Evolutionary conservation across 257 asterid species (phyloP), one percentile per base, ranked within the genome.

Genomic region (Nicotiana noctiflora): DNA sequence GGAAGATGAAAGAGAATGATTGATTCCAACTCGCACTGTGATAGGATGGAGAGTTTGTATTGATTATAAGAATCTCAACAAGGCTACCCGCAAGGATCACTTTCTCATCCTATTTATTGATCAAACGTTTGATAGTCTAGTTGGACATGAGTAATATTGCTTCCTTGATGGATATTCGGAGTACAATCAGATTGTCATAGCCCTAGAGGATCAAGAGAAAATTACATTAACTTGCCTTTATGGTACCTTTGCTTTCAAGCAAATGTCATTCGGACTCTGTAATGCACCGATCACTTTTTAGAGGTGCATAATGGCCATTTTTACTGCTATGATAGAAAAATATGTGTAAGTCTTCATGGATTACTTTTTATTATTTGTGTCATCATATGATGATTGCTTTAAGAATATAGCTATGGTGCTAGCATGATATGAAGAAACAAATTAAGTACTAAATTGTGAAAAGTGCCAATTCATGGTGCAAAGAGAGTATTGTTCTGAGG

Each of bases 1-100:
- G 2, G 11, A 8, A 0, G 18, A 14, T 6, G 2, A 37, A 1
- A 1, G 17, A 3, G 5, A 2, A 6, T 29, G 1, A 1, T 0
- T 17, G 0, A 5, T 37, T 1, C 53, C 25, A 0, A 18, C 4
- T n/a, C 0, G 56, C 1, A 5, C 6, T 1, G 3, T 17, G 4
- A 15, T 0, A 0, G 55, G 55, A 1, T 68, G 77, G 17, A 8
- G 77, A 27, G 17, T 37, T 0, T 37, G 18, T 4, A 18, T 68
- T 37, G n/a, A n/a, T n/a, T n/a, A 18, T n/a, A 6, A 8, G 0
- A 34, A 14, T 11, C 44, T 17, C 6, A 67, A 67, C 21, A 0
- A 18, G 0, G 49, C 53, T 5, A 67, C 12, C 1, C 1, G 15
- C 12, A 66, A 32, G 0, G 6, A 67, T 5, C 55, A 67, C 6